A percentile compares a stretch with the other conserved stretches of the same genome.
Evolutionary conservation across 2,329 filamentous ascomycete species (phyloP).

Genomic region (Pseudogymnoascus sp.): DNA sequence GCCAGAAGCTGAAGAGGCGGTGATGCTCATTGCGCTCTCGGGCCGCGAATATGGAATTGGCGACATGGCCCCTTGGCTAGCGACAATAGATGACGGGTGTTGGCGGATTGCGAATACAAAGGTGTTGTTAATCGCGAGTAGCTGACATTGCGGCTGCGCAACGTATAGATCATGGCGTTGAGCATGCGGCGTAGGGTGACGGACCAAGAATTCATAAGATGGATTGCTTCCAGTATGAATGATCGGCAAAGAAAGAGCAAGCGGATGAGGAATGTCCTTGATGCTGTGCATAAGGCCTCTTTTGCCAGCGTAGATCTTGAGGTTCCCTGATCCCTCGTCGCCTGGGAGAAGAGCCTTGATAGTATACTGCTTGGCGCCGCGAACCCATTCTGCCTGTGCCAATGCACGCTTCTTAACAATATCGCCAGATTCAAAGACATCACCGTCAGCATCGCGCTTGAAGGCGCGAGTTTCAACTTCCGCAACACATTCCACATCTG

Average conservation of each 20-base stretch:
- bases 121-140: slow-evolving; percentile 87
- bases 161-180: slow-evolving; percentile 96
- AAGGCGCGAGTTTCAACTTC: slow-evolving; percentile 83
- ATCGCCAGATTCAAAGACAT: slow-evolving; percentile 88
- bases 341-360: slow-evolving; percentile 87
- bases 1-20: slow-evolving; percentile 47
- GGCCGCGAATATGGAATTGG: slow-evolving; percentile 57
- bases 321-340: slow-evolving; percentile 77
- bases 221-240: slow-evolving; percentile 89
- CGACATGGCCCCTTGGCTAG: slow-evolving; percentile 26
- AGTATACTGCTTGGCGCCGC: slow-evolving; percentile 81
- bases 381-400: slow-evolving; percentile 85
- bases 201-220: slow-evolving; percentile 82
- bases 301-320: slow-evolving; percentile 91
- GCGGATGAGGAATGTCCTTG: slow-evolving; percentile 87
- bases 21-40: slow-evolving; percentile 57
- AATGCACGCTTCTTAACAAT: slow-evolving; percentile 76
- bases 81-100: slow-evolving; percentile 60
- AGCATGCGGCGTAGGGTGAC: slow-evolving; percentile 95
- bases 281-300: slow-evolving; percentile 95
- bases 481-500: slow-evolving; percentile 84
- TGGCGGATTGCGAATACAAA: slow-evolving; percentile 96
- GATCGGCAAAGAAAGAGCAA: slow-evolving; percentile 84
- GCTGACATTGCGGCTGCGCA: slow-evolving; percentile 85
- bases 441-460: slow-evolving; percentile 76